phyloP scores from a whole-genome alignment of 164 flowering plant species.

The Litsea cubeba region DNA sequence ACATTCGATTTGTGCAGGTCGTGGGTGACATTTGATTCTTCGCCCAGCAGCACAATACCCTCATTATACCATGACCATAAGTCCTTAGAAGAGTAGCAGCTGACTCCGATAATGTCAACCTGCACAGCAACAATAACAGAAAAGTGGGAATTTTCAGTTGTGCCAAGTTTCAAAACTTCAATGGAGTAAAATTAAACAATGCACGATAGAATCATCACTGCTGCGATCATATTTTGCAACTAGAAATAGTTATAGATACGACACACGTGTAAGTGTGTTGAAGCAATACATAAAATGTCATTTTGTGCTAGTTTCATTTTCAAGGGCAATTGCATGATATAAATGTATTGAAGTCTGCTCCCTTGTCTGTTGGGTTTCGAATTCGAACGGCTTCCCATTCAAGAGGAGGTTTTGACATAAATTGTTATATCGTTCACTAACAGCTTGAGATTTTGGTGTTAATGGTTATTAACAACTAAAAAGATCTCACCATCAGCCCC shows the following conservation, averaged over 20 bases:
- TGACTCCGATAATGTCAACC: conserved; percentile 97
- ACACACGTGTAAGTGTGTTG: background rate
- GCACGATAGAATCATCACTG: background rate
- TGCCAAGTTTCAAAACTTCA: background rate
- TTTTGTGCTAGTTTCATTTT: background rate
- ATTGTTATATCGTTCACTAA: no score
- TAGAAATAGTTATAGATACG: background rate
- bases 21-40: conserved; percentile 63
- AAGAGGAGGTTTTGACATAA: no score
- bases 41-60: conserved; percentile 82
- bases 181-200: background rate
- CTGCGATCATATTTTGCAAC: background rate
- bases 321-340: background rate
- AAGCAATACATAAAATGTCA: background rate
- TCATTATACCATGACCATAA: conserved; percentile 96
- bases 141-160: background rate
- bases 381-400: no score
- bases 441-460: no score
- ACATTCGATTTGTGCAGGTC: conserved; percentile 85
- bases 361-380: no score
- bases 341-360: no score
- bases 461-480: no score
- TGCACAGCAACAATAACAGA: conserved; percentile 20
- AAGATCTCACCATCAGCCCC: no score
- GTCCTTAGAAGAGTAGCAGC: conserved; percentile 96